Conservation (phyloP, 768 basidiomycete species). For the Suillus weaverae region DNA sequence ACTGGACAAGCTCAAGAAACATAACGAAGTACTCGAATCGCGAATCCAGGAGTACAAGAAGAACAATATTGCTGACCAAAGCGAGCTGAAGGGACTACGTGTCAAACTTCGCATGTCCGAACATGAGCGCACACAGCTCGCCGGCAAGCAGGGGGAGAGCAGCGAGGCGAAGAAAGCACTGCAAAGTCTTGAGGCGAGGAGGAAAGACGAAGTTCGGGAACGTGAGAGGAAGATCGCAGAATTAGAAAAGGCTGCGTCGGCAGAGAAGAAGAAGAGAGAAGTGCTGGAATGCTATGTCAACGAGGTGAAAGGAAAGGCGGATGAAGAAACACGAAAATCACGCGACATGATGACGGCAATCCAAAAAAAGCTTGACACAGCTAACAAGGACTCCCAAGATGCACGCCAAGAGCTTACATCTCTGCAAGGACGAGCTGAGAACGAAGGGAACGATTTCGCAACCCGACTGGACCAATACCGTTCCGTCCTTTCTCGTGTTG, state of each 20-base stretch:
- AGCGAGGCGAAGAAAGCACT: conserved; percentile 52
- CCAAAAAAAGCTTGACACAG: conserved; percentile 38
- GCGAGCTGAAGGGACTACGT: conserved; percentile 63
- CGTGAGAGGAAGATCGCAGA: conserved; percentile 55
- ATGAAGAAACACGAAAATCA: conserved; percentile 40
- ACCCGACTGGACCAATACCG: conserved; percentile 53
- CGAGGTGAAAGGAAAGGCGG: conserved; percentile 42
- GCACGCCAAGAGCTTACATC: conserved; percentile 34
- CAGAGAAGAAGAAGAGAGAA: conserved; percentile 54
- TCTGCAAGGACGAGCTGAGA: conserved; percentile 31
- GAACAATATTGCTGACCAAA: conserved; percentile 46
- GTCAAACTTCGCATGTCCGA: conserved; percentile 58
- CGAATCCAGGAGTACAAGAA: conserved; percentile 65
- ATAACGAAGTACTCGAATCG: conserved; percentile 54
- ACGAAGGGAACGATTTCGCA: conserved; percentile 47
- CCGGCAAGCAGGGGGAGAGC: conserved; percentile 52
- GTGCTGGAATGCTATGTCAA: conserved; percentile 43
- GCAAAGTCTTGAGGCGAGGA: conserved; percentile 47
- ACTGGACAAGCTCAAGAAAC: conserved; percentile 63
- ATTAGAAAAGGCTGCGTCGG: conserved; percentile 49
- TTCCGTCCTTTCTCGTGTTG: conserved; percentile 44
- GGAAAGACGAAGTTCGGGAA: conserved; percentile 55
- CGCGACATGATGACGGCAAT: conserved; percentile 34
- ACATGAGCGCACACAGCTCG: conserved; percentile 53
- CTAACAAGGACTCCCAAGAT: conserved; percentile 37